Base-by-base conservation (phyloP, 2,329 filamentous ascomycete species). In the Fusarium papillatum region DNA sequence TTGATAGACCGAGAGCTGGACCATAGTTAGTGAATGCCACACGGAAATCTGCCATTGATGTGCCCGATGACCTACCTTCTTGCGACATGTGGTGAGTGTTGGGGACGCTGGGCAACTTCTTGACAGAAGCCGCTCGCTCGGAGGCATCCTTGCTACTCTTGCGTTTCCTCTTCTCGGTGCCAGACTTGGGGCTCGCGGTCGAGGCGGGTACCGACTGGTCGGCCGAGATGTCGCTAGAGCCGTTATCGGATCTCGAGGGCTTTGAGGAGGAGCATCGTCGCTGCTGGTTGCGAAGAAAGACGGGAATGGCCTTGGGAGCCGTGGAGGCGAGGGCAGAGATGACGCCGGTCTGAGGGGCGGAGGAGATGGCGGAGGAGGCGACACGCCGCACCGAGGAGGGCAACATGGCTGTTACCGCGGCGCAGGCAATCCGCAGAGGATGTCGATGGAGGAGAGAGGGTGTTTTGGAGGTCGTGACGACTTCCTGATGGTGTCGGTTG, bases 1-100 rank as follows among this genome's bases (percentile, higher is more conserved):
- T 94, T 10, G 96, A 97, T 57, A 98, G 88, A 75, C 94, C 93
- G 72, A 98, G 90, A 81, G 97, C 97, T 98, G 77, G 7, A 74
- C 34, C 17, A 48, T 26, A 61, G 69, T 81, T 64, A 78, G 77
- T 64, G 78, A 65, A 48, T 61, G 50, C 66, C 55, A 46, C 61
- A 19, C 29, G 6, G 22, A 10, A 60, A 34, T 24, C 11, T 2
- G 13, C 34, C 22, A 26, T 22, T 17, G 22, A 31, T 17, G 7
- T 9, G 22, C 14, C 43, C 8, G 39, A 22, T 48, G 39, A 82
- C 88, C 39, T 84, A 94, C 93, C 91, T 84, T 91, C 89, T 81
- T 92, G 89, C 64, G 91, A 89, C 76, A 96, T 88, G 85, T 95
- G 91, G 76, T 93, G 90, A 61, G 94, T 95, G 82, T 90, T 93